These are phyloP conservation scores for Gentiana straminea DNA, from an alignment of 257 asterid genomes.

Conservation along the genomic window DNA sequence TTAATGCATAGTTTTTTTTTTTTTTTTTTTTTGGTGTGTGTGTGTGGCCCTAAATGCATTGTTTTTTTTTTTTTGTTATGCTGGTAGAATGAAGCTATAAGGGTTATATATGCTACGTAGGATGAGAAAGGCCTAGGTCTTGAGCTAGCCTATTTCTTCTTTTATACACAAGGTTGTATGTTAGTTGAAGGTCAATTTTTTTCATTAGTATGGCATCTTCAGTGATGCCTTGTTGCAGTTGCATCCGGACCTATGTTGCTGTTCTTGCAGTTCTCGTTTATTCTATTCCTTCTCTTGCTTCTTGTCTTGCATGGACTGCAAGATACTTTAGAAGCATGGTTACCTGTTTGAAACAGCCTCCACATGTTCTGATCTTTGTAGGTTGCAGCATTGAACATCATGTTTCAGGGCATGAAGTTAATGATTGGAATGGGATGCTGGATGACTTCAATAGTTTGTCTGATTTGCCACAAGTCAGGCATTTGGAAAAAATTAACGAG, in stretches of 20 bases:
- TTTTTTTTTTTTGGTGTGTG: too few species aligned
- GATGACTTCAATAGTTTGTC: constrained; percentile 28
- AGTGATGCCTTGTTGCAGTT: background rate
- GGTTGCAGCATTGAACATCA: constrained; percentile 33
- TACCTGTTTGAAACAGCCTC: constrained; percentile 9
- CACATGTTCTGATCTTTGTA: constrained; percentile 27
- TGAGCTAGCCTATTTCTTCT: too few species aligned
- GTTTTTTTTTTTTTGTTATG: too few species aligned
- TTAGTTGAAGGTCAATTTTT: too few species aligned
- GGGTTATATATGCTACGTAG: too few species aligned
- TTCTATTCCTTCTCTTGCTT: background rate
- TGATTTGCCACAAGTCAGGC: constrained; percentile 23
- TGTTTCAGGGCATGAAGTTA: constrained; percentile 28
- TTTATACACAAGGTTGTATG: too few species aligned
- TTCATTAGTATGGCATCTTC: too few species aligned
- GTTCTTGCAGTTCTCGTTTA: constrained; percentile 1
- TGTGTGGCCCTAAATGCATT: too few species aligned
- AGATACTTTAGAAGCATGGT: constrained; percentile 4
- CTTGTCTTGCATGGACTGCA: background rate
- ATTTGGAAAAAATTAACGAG: constrained; percentile 13
- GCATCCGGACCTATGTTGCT: background rate
- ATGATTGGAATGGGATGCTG: constrained; percentile 50
- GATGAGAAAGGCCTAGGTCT: too few species aligned
- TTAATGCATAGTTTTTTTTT: too few species aligned
- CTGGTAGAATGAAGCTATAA: too few species aligned